Evolutionary conservation across 306 rosid species (phyloP), one percentile per base, ranked within the genome.

Genomic region (Calophaca sinica): DNA sequence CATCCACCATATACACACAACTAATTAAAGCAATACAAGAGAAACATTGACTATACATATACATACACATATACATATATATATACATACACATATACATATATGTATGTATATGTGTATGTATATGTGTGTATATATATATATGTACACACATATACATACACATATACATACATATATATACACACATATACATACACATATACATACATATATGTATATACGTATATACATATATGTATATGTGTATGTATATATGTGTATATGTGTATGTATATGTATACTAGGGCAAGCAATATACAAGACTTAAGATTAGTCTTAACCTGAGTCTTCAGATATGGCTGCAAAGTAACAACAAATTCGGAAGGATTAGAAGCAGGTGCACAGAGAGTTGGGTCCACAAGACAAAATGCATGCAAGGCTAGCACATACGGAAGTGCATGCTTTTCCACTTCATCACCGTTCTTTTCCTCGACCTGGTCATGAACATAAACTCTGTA

Each of bases 341-440:
- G 96, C 86, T 92, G 98, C 85, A 94, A 91, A 65, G 99, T 94
- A 82, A 94, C 96, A 80, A 92, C 96, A 87, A 92, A 92, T 68
- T 91, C 98, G 20, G 99, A 92, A 49, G 96, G 96, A 79, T 94
- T 88, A 14, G 99, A 94, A 62, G 89, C 81, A 0, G 99, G 99
- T 20, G 97, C 96, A 84, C 97, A 94, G 26, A 94, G 92, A 35
- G 87, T 84, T 36, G 99, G 96, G 72, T 94, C 97, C 75, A 94
- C 99, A 83, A 84, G 87, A 77, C 97, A 94, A 86, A 94, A 94
- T 51, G 98, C 88, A 86, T 94, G 99, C 86, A 94, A 86, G 80
- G 77, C 93, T 77, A 81, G 88, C 79, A 94, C 96, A 76, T 94
- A 92, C 0, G 98, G 97, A 79, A 94, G 93, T 66, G 96, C 87